phyloP scores from a whole-genome alignment of 768 basidiomycete species.

The Trametes punicea region DNA sequence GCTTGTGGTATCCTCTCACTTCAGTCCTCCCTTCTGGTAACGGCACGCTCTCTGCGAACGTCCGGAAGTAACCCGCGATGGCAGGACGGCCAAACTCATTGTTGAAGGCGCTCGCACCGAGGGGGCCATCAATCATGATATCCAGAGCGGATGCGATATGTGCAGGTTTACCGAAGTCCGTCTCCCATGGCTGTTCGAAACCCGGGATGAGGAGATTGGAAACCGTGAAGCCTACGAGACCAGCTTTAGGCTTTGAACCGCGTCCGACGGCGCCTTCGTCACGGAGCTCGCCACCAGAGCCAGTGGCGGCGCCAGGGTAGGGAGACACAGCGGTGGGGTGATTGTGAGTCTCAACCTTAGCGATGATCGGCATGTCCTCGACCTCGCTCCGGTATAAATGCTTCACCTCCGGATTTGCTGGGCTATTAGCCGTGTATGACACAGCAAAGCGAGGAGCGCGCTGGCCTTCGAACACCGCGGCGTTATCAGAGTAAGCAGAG shows the following conservation, averaged over 20 bases:
- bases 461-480: constrained; percentile 86
- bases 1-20: constrained; percentile 96
- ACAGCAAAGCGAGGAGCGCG: constrained; percentile 71
- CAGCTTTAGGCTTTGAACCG: constrained; percentile 96
- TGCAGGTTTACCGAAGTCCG: constrained; percentile 82
- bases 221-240: constrained; percentile 87
- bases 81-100: constrained; percentile 97
- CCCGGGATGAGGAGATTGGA: constrained; percentile 93
- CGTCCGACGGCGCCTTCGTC: constrained; percentile 96
- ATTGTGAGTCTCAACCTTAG: constrained; percentile 99
- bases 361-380: constrained; percentile 83
- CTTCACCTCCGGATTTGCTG: constrained; percentile 19
- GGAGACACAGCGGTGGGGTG: constrained; percentile 99
- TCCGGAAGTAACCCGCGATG: constrained; percentile 91
- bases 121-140: constrained; percentile 95
- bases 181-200: constrained; percentile 93
- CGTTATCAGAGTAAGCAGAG: constrained; percentile 97
- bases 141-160: constrained; percentile 93
- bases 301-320: constrained; percentile 97
- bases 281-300: constrained; percentile 96
- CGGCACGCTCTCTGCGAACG: constrained; percentile 79
- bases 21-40: constrained; percentile 48
- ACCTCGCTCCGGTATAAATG: constrained; percentile 51
- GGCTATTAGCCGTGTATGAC: constrained; percentile 26
- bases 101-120: constrained; percentile 95